These are phyloP conservation scores for Aureobasidium namibiae DNA, from an alignment of 2,329 filamentous ascomycete species.

Conservation along the genomic window DNA sequence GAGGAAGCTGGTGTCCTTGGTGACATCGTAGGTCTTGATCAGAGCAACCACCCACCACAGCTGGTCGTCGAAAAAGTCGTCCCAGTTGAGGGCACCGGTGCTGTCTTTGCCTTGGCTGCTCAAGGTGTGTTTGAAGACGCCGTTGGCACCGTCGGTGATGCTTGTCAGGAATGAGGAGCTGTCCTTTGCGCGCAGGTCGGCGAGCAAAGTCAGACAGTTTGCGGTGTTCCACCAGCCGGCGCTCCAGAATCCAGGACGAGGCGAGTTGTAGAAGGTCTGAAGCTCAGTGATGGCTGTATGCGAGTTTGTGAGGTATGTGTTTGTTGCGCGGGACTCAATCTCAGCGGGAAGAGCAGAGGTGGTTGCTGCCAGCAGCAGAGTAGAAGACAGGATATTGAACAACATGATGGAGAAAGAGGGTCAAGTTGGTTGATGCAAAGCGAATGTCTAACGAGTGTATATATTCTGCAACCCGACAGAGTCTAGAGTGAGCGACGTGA, in stretches of 20 bases:
- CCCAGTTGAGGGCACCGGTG: slow-evolving; percentile 4
- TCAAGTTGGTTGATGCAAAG: background rate
- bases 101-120: background rate
- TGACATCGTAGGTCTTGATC: slow-evolving; percentile 48
- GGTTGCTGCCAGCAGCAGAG: slow-evolving; percentile 8
- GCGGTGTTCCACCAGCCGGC: slow-evolving; percentile 16
- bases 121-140: slow-evolving; percentile 9
- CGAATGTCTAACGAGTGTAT: slow-evolving; percentile 1
- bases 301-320: slow-evolving; percentile 3
- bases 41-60: slow-evolving; percentile 47
- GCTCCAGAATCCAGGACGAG: background rate
- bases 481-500: background rate
- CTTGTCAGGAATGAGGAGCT: slow-evolving; percentile 7
- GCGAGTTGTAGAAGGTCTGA: slow-evolving; percentile 13
- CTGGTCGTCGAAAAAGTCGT: slow-evolving; percentile 45
- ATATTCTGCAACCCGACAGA: background rate
- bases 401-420: background rate
- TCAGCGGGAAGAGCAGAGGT: slow-evolving; percentile 3
- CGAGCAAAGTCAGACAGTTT: slow-evolving; percentile 12
- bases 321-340: background rate
- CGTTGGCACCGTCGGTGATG: slow-evolving; percentile 8
- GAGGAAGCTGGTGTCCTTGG: slow-evolving; percentile 29
- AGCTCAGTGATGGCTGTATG: slow-evolving; percentile 11
- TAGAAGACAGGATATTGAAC: background rate
- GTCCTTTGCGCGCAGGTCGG: slow-evolving; percentile 12